Base-by-base conservation (phyloP, 1,284 basidiomycete species). In the Pulveroboletus sp. region DNA sequence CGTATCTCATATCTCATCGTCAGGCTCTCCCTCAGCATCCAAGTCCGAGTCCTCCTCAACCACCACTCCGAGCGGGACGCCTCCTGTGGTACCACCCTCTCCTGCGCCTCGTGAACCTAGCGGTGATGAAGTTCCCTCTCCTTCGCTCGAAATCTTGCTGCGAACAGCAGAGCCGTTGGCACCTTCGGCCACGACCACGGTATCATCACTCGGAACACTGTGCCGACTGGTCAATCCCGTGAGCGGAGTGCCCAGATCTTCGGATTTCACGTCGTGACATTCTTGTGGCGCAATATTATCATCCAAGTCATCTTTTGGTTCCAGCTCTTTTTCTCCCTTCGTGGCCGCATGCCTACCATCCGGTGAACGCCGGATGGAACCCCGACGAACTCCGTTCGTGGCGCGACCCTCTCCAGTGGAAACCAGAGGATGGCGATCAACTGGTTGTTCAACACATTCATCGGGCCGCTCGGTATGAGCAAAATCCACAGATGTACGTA, bases 171-270 rank as follows among this genome's bases (percentile, higher is more conserved):
- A 47, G 12, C 55, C 58, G 21, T 61, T 52, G 4, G 53, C 54
- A 19, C 52, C 57, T 36, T 66, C 66, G 11, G 57, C 49, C 32
- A 61, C 63, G 36, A 63, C 74, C 45, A 82, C 72, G 4, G 82
- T 83, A 53, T 82, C 81, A 54, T 84, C 83, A 61, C 79, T 82
- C 8, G 79, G 79, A 53, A 77, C 71, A 58, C 82, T 83, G 60
- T 81, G 82, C 49, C 77, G 74, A 61, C 79, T 79, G 40, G 76
- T 78, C 54, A 77, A 61, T 40, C 71, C 78, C n/a, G 79, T 82
- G 48, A 78, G 71, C 3, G 82, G 80, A 17, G 80, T 82, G 41
- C 75, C 78, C 54, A 71, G 62, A 56, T 82, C 82, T 65, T 84
- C 83, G 19, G 75, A 77, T 64, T 79, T 80, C 45, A 78, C 72